Evolutionary conservation across 2,329 filamentous ascomycete genomes (phyloP).

Genomic region (Volutella citrinella): DNA sequence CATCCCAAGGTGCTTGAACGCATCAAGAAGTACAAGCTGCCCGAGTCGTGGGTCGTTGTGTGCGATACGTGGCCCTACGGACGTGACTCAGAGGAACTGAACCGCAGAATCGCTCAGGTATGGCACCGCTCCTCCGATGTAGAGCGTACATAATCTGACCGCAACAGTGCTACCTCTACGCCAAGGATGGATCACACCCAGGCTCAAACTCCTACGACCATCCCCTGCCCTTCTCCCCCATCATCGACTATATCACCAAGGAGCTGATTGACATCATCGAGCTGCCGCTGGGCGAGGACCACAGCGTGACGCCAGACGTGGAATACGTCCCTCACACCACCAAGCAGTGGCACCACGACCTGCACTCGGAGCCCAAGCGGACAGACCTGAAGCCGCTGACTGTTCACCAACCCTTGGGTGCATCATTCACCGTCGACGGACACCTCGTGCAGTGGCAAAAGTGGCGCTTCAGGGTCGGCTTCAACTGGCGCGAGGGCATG

Average conservation of each 20-base stretch:
- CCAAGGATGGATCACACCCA: conserved; percentile 5
- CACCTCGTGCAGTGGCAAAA: too few relatives aligned
- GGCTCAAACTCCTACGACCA: conserved; percentile 16
- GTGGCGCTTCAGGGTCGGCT: too few relatives aligned
- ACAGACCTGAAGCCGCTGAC: too few relatives aligned
- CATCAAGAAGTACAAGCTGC: conserved; percentile 5
- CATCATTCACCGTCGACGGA: too few relatives aligned
- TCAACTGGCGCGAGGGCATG: too few relatives aligned
- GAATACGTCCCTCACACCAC: conserved; percentile 6
- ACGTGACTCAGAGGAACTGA: not conserved
- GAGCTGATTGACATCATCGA: conserved; percentile 8
- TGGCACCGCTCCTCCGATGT: conserved; percentile 6
- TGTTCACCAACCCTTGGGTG: too few relatives aligned
- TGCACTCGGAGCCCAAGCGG: conserved; percentile 7
- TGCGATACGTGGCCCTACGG: too few relatives aligned
- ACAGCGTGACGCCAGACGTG: conserved; percentile 3
- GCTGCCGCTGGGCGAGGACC: conserved; percentile 3
- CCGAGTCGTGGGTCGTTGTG: conserved; percentile 5
- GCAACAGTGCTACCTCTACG: conserved; percentile 18
- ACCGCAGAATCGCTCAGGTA: conserved; percentile 8
- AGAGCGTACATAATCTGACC: conserved; percentile 8
- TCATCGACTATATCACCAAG: conserved; percentile 13
- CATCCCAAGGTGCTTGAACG: conserved; percentile 8
- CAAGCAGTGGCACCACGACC: conserved; percentile 9
- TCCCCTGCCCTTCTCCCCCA: conserved; percentile 12